phyloP scores from a whole-genome alignment of 495 filamentous ascomycete genomes.

The Staphylotrichum longicolle region DNA sequence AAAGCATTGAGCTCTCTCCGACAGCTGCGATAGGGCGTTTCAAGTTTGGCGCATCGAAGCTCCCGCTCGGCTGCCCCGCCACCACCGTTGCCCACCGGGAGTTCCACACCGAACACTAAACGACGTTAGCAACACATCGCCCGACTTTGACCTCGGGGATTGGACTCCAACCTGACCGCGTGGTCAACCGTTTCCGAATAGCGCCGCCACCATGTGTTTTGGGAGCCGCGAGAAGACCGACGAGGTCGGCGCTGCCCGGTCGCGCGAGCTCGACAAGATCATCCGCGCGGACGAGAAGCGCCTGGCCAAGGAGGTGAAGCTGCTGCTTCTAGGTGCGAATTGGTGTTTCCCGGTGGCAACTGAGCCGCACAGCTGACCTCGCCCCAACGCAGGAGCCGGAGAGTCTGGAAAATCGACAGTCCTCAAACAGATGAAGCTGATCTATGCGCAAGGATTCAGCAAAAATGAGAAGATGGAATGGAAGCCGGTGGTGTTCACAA shows the following conservation, averaged over 20 bases:
- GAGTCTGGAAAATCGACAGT: slow-evolving; percentile 98
- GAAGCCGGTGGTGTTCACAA: slow-evolving; percentile 90
- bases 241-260: slow-evolving; percentile 48
- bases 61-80: slow-evolving; percentile 7
- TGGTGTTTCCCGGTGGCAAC: not conserved
- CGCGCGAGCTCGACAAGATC: slow-evolving; percentile 69
- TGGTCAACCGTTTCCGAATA: not conserved
- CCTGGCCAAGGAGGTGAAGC: slow-evolving; percentile 76
- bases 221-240: slow-evolving; percentile 52
- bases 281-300: slow-evolving; percentile 81
- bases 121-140: slow-evolving; percentile 14
- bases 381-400: slow-evolving; percentile 68
- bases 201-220: slow-evolving; percentile 58
- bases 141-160: not conserved
- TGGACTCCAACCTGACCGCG: not conserved
- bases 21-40: not conserved
- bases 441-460: slow-evolving; percentile 89
- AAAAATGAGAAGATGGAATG: slow-evolving; percentile 89
- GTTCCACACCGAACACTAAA: not conserved
- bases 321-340: slow-evolving; percentile 72
- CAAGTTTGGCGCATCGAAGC: not conserved
- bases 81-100: not conserved
- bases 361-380: slow-evolving; percentile 4
- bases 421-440: slow-evolving; percentile 98
- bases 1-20: not conserved